Evolutionary conservation across 306 rosid genomes (phyloP), one percentile per base, ranked within the genome.

Genomic region (Ormosia semicastrata): DNA sequence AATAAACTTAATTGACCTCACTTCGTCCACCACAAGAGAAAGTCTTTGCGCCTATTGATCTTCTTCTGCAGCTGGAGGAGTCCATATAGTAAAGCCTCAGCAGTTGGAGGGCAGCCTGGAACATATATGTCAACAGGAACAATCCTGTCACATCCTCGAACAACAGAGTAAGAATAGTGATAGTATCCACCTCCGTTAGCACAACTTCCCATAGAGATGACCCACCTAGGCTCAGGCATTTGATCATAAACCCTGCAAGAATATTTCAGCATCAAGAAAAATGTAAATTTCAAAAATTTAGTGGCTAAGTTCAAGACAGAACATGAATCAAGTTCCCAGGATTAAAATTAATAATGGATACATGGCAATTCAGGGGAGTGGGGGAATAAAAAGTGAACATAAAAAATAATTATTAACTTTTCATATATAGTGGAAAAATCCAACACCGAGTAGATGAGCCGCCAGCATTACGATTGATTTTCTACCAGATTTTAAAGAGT

Each of bases 141-240:
- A 33, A 96, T 96, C 83, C 98, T 87, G 84, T 96, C 99, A 44
- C 99, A 96, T 30, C 99, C 99, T 54, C 99, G 86, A 24, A 93
- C 98, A 40, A 96, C 98, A 0, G 99, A 88, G 87, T 94, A 94
- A 0, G 99, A 96, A 85, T 96, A 96, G 85, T 96, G 99, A 79
- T 96, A 96, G 89, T 96, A 96, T 78, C 99, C 99, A 75, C 99
- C 99, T 5, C 99, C 99, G 56, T 96, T 96, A 73, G 99, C 99
- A 68, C 99, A 96, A 83, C 99, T 96, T 84, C 99, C 99, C 99
- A 96, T 96, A 7, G 99, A 96, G 87, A 96, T 82, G 8, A 96
- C 97, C 99, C 99, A 96, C 82, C 97, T 85, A 7, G 99, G 99
- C 71, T 96, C 99, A 1, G 99, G 99, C 99, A 96, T 96, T 86